Conservation (phyloP, 495 filamentous ascomycete species). For the Hyphodiscus hymeniophilus region DNA sequence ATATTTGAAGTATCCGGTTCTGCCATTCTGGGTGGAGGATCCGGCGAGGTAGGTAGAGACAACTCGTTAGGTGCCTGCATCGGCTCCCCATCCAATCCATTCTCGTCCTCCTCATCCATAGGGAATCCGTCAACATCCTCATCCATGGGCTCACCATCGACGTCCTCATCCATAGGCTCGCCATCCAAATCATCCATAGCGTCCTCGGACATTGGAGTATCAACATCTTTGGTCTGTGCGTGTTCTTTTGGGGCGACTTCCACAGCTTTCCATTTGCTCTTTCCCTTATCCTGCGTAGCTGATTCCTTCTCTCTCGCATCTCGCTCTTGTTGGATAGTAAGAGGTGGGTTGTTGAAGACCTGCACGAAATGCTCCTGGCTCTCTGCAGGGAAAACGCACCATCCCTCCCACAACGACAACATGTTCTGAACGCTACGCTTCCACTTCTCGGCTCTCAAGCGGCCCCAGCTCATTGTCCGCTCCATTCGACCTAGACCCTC, state of each 20-base stretch:
- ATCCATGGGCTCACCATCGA: slow-evolving; percentile 21
- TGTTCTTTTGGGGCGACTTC: slow-evolving; percentile 15
- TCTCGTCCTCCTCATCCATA: slow-evolving; percentile 34
- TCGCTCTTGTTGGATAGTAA: slow-evolving; percentile 39
- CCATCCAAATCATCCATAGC: slow-evolving; percentile 32
- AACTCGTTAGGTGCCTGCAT: slow-evolving; percentile 37
- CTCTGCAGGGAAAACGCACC: slow-evolving; percentile 75
- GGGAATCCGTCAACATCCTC: slow-evolving; percentile 37
- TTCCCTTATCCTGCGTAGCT: slow-evolving; percentile 14
- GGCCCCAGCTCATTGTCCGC: slow-evolving; percentile 71
- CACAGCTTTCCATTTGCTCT: slow-evolving; percentile 24
- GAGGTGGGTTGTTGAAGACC: slow-evolving; percentile 67
- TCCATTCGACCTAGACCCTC: slow-evolving; percentile 73
- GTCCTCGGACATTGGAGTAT: slow-evolving; percentile 19
- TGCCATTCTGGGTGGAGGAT: background rate
- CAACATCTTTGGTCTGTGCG: slow-evolving; percentile 18
- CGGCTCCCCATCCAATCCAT: slow-evolving; percentile 46
- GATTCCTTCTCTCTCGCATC: slow-evolving; percentile 4
- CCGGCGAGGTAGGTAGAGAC: slow-evolving; percentile 24
- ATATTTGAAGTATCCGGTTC: slow-evolving; percentile 1
- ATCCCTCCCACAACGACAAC: slow-evolving; percentile 77
- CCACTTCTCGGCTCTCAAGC: slow-evolving; percentile 83
- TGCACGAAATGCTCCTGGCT: slow-evolving; percentile 65
- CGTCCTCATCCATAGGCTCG: slow-evolving; percentile 38
- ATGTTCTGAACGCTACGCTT: slow-evolving; percentile 70